Evolutionary conservation across 2,329 filamentous ascomycete genomes (phyloP), one percentile per base, ranked within the genome.

Genomic region (Aspergillus fumigatus): DNA sequence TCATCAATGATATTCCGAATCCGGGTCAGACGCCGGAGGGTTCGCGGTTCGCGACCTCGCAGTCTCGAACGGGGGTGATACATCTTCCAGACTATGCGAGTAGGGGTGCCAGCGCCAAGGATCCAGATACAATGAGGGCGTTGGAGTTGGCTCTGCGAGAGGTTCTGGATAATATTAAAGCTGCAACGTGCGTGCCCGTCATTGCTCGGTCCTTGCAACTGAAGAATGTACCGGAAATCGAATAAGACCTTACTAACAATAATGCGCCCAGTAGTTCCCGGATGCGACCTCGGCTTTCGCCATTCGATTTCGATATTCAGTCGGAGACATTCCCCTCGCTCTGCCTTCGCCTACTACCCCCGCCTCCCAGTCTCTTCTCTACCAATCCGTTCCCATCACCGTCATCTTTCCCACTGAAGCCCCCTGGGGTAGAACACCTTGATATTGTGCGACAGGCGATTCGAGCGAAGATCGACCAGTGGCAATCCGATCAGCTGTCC

Each of bases 61-160:
- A 65, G 60, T 69, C 67, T 61, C 70, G 65, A 56, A 60, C 62
- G 49, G 64, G 48, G 52, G 72, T 66, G 58, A 64, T 67, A 21
- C 65, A 66, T 53, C 65, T 69, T 5, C 65, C 70, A 3, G 65
- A 89, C 83, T 76, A 79, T 77, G 11, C 87, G 85, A 59, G 79
- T 86, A 60, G 89, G 88, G 65, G 80, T 80, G 67, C 85, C 81
- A 69, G 56, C 81, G 86, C 70, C 82, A 85, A 73, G 48, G 89
- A 92, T 66, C 88, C 89, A 64, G 92, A 97, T 70, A 91, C 85
- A n/a, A 88, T 88, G 21, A 84, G 85, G 61, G 92, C 92, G 4
- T 86, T 92, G 23, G 91, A 96, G 75, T 76, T 97, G 70, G 92
- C 93, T 6, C 75, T 97, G 64, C 81, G 89, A 60, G 93, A 97